Conservation (phyloP, 176 grass and related monocot genomes). For the Juncus effusus region DNA sequence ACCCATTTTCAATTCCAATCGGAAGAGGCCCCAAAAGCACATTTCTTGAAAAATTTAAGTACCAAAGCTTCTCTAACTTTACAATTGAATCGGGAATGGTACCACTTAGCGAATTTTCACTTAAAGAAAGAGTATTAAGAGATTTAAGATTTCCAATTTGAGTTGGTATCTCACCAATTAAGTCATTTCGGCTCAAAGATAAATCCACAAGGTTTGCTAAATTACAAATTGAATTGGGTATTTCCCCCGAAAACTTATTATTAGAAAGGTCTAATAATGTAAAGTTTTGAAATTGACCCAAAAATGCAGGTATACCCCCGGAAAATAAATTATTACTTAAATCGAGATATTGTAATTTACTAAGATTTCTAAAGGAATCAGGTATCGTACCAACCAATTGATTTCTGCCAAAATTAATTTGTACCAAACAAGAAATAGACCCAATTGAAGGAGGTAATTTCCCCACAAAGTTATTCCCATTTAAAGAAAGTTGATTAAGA, state of each 20-base stretch:
- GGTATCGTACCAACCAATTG: constrained; percentile 43
- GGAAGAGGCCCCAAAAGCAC: constrained; percentile 41
- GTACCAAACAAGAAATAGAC: constrained; percentile 33
- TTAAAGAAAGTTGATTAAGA: constrained; percentile 48
- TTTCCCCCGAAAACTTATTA: constrained; percentile 67
- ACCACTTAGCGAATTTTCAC: constrained; percentile 46
- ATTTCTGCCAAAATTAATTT: constrained; percentile 75
- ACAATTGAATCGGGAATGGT: constrained; percentile 48
- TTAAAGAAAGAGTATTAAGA: constrained; percentile 47
- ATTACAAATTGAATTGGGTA: constrained; percentile 45
- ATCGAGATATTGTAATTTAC: constrained; percentile 50
- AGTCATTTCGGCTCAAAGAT: constrained; percentile 52
- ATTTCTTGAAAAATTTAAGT: constrained; percentile 60
- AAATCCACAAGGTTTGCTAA: constrained; percentile 40
- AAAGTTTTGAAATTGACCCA: constrained; percentile 51
- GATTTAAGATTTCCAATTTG: constrained; percentile 47
- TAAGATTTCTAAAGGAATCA: constrained; percentile 38
- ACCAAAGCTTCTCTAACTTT: constrained; percentile 59
- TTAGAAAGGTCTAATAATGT: constrained; percentile 58
- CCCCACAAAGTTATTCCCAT: constrained; percentile 52
- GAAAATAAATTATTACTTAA: constrained; percentile 50
- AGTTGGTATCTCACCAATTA: constrained; percentile 42
- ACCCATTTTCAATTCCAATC: constrained; percentile 24
- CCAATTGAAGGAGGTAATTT: constrained; percentile 49
- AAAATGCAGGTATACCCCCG: constrained; percentile 43